phyloP scores from a whole-genome alignment of 805 yeast genomes.

The Scheffersomyces spartinae region DNA sequence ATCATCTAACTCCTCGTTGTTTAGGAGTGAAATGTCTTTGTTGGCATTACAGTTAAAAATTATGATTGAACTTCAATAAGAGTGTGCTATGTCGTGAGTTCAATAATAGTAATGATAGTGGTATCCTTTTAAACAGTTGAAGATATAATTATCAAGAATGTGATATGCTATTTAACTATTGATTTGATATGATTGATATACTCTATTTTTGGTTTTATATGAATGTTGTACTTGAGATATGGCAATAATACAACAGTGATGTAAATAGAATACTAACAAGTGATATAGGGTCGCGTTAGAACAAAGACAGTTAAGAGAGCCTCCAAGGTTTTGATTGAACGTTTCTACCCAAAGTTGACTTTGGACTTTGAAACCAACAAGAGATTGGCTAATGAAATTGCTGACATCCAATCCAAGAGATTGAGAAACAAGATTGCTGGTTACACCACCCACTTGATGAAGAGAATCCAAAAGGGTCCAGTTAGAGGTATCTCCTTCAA shows the following conservation, averaged over 20 bases:
- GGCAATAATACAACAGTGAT: too few species aligned
- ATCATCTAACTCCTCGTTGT: too few species aligned
- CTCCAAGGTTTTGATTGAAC: conserved; percentile 98
- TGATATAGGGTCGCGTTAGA: conserved; percentile 96
- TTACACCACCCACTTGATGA: conserved; percentile 99
- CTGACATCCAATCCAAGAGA: conserved; percentile 98
- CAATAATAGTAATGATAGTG: too few species aligned
- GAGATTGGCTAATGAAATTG: conserved; percentile 97
- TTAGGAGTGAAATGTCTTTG: too few species aligned
- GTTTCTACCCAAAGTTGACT: conserved; percentile 99
- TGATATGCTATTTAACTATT: too few species aligned
- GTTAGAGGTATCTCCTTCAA: conserved; percentile 99
- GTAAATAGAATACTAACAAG: conserved; percentile 12
- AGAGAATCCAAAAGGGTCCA: conserved; percentile 99
- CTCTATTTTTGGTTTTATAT: too few species aligned
- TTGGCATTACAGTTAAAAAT: background rate
- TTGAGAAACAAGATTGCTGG: conserved; percentile 99
- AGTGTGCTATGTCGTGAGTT: too few species aligned
- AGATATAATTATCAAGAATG: too few species aligned
- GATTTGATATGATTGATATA: too few species aligned
- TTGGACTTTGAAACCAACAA: conserved; percentile 99
- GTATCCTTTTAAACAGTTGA: too few species aligned
- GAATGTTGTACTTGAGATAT: too few species aligned
- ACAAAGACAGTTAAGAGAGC: conserved; percentile 99
- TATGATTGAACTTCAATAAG: too few species aligned